Percentiles rank a stretch among this genome's conserved stretches.
phyloP scores from a whole-genome alignment of 148 eudicot species.

The Persicaria maculosa region DNA sequence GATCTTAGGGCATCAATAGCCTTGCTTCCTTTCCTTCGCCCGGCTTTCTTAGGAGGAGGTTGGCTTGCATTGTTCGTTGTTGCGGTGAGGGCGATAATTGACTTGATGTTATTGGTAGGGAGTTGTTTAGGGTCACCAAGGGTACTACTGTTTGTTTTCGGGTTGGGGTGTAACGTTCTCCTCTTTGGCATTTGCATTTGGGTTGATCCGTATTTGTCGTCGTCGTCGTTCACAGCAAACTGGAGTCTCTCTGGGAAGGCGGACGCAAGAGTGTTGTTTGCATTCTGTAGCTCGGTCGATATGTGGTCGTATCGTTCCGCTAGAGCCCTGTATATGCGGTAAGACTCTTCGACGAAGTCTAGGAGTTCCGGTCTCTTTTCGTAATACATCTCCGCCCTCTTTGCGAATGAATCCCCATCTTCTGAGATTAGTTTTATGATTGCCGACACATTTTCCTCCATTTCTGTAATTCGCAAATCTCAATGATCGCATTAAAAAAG shows the following conservation, averaged over 20 bases:
- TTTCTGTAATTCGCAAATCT: slow-evolving; percentile 40
- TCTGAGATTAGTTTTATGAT: slow-evolving; percentile 65
- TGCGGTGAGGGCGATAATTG: slow-evolving; percentile 42
- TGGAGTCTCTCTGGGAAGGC: slow-evolving; percentile 77
- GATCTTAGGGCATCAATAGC: slow-evolving; percentile 34
- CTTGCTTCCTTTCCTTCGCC: neutral
- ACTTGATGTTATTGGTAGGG: slow-evolving; percentile 49
- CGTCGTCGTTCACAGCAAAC: slow-evolving; percentile 63
- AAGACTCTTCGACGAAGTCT: slow-evolving; percentile 70
- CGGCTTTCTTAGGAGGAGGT: slow-evolving; percentile 15
- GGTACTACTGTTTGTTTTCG: slow-evolving; percentile 15
- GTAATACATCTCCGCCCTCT: slow-evolving; percentile 96
- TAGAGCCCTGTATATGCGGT: slow-evolving; percentile 53
- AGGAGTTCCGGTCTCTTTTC: slow-evolving; percentile 77
- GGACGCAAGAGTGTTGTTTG: slow-evolving; percentile 80
- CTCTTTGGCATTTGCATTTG: slow-evolving; percentile 15
- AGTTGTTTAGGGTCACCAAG: slow-evolving; percentile 54
- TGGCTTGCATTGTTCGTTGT: slow-evolving; percentile 18
- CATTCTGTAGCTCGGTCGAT: slow-evolving; percentile 83
- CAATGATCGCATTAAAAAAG: too few species aligned
- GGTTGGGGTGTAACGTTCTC: slow-evolving; percentile 13
- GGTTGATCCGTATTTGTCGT: slow-evolving; percentile 30
- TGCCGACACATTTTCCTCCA: slow-evolving; percentile 71
- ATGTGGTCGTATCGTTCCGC: slow-evolving; percentile 83
- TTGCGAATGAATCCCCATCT: slow-evolving; percentile 91